Conservation (phyloP, 2,329 filamentous ascomycete genomes). For the Waltergamsia citrina region DNA sequence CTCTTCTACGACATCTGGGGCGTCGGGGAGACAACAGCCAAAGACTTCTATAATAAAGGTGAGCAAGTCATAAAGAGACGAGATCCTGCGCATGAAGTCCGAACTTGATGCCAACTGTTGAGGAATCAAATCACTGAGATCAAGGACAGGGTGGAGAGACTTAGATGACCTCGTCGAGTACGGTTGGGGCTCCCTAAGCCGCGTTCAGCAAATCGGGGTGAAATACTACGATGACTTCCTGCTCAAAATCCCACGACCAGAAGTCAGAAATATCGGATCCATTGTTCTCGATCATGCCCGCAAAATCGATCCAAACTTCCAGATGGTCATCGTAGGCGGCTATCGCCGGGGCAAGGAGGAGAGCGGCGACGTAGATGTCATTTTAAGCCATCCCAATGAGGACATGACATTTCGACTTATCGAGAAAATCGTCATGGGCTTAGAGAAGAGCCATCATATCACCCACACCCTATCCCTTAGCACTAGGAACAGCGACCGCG, state of each 20-base stretch:
- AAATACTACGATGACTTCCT: conserved; percentile 89
- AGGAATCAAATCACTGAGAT: not conserved
- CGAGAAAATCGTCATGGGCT: conserved; percentile 55
- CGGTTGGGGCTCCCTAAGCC: conserved; percentile 65
- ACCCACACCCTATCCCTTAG: conserved; percentile 73
- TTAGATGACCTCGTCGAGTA: conserved; percentile 79
- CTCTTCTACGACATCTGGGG: conserved; percentile 84
- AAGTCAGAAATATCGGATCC: conserved; percentile 61
- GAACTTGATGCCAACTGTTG: not conserved
- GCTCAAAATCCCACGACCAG: conserved; percentile 57
- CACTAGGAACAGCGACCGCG: conserved; percentile 60
- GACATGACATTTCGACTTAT: conserved; percentile 60
- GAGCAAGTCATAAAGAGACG: too few relatives aligned
- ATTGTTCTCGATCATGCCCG: conserved; percentile 60
- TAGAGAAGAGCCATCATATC: conserved; percentile 63
- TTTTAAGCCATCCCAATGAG: conserved; percentile 72
- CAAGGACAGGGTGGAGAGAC: conserved; percentile 56
- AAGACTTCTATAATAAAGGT: conserved; percentile 66
- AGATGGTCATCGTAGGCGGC: conserved; percentile 62
- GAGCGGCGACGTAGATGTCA: conserved; percentile 76
- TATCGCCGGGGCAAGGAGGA: conserved; percentile 68
- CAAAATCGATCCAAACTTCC: conserved; percentile 42
- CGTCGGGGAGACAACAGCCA: conserved; percentile 73
- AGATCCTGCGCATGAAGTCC: not conserved
- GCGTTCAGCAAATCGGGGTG: conserved; percentile 85